phyloP scores from a whole-genome alignment of 768 basidiomycete species.

The Asterophora parasitica region DNA sequence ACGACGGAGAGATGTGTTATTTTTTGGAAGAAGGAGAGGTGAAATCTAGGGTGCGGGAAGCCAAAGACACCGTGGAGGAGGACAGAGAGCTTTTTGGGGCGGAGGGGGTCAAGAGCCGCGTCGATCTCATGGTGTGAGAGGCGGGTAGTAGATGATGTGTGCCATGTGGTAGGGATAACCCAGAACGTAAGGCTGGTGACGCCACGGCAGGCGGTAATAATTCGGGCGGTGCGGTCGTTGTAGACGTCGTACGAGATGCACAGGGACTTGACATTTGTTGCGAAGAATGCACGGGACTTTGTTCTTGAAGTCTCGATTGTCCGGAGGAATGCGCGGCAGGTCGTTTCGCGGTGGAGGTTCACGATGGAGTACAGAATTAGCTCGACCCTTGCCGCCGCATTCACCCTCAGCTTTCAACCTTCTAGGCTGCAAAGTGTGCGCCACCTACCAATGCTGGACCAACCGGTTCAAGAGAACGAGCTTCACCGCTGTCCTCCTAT shows the following conservation, averaged over 20 bases:
- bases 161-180: conserved; percentile 22
- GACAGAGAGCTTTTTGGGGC: conserved; percentile 29
- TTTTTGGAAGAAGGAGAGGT: conserved; percentile 27
- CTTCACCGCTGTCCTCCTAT: conserved; percentile 27
- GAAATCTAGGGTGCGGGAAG: conserved; percentile 20
- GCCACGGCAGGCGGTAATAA: conserved; percentile 31
- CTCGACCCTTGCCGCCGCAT: conserved; percentile 26
- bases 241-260: conserved; percentile 32
- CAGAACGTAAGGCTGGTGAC: conserved; percentile 33
- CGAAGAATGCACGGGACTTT: conserved; percentile 29
- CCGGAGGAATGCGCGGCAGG: conserved; percentile 31
- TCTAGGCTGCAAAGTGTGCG: background rate
- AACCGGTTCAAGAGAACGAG: conserved; percentile 27
- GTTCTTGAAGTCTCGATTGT: conserved; percentile 31
- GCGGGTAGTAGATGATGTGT: conserved; percentile 2
- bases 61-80: conserved; percentile 23
- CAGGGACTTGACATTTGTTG: conserved; percentile 31
- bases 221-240: conserved; percentile 23
- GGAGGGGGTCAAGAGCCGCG: conserved; percentile 19
- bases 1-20: conserved; percentile 36
- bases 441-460: conserved; percentile 29
- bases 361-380: conserved; percentile 31
- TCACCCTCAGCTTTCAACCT: background rate
- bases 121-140: conserved; percentile 15
- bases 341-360: conserved; percentile 26